phyloP scores from a whole-genome alignment of 371 early-diverging fungal genomes.

The Mortierella sp. region DNA sequence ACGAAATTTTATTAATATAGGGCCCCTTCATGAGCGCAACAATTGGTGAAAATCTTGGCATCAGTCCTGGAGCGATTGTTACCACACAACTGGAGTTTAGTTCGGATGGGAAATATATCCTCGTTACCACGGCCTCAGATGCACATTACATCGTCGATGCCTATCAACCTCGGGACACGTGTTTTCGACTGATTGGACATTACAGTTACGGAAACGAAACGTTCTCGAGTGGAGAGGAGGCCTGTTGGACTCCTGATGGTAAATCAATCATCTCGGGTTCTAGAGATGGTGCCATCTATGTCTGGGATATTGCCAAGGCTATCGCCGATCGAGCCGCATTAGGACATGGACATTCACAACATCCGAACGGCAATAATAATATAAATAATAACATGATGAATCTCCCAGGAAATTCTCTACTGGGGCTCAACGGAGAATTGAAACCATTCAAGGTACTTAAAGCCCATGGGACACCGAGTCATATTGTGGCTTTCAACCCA shows the following conservation, averaged over 20 bases:
- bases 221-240: slow-evolving; percentile 62
- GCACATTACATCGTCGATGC: slow-evolving; percentile 79
- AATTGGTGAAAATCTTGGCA: slow-evolving; percentile 25
- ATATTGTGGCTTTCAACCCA: slow-evolving; percentile 78
- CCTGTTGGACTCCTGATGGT: slow-evolving; percentile 83
- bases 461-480: slow-evolving; percentile 60
- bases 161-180: slow-evolving; percentile 62
- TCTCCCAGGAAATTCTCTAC: background rate
- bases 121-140: slow-evolving; percentile 79
- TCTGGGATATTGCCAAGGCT: slow-evolving; percentile 75
- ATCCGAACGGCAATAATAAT: slow-evolving; percentile 3
- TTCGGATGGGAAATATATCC: slow-evolving; percentile 78
- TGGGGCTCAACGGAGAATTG: slow-evolving; percentile 53
- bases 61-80: slow-evolving; percentile 7
- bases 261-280: slow-evolving; percentile 80
- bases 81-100: slow-evolving; percentile 75
- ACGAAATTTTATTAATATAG: slow-evolving; percentile 19
- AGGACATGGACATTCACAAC: background rate
- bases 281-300: slow-evolving; percentile 66
- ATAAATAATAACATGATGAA: background rate
- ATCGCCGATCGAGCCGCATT: slow-evolving; percentile 28
- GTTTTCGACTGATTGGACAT: slow-evolving; percentile 67
- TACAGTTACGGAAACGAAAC: slow-evolving; percentile 37
- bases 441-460: slow-evolving; percentile 56
- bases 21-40: slow-evolving; percentile 53